Evolutionary conservation across 1,284 basidiomycete genomes (phyloP).

Genomic region (Takashimella tepidaria): DNA sequence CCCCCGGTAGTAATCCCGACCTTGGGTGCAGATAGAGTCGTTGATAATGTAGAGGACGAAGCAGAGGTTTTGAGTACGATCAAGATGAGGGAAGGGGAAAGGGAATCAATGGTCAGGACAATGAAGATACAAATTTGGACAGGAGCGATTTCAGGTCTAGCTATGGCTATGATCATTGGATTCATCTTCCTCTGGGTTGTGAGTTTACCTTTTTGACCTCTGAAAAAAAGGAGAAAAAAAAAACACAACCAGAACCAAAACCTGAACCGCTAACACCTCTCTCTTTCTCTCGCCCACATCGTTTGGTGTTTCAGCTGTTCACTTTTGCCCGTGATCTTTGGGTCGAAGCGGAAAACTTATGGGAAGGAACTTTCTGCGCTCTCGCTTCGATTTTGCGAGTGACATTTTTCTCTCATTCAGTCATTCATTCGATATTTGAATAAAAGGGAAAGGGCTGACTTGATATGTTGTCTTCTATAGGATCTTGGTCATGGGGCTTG

Average conservation of each 20-base stretch:
- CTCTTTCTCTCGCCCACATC: neutral
- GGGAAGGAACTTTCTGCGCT: conserved; percentile 66
- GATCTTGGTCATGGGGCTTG: conserved; percentile 59
- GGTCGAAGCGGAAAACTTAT: conserved; percentile 59
- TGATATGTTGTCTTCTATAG: too few relatives aligned
- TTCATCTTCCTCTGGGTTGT: conserved; percentile 49
- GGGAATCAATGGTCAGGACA: conserved; percentile 2
- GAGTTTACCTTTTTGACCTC: conserved; percentile 16
- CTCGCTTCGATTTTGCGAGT: conserved; percentile 54
- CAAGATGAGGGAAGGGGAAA: neutral
- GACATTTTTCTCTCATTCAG: too few relatives aligned
- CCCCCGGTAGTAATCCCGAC: neutral
- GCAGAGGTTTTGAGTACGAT: neutral
- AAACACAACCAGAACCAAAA: neutral
- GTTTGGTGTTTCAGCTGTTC: conserved; percentile 39
- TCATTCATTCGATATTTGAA: too few relatives aligned
- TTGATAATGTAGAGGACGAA: neutral
- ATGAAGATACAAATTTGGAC: conserved; percentile 60
- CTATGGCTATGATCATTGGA: conserved; percentile 64
- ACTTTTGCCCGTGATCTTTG: conserved; percentile 52
- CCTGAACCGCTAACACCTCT: neutral
- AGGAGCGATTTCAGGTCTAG: conserved; percentile 64
- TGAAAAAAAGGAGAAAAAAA: too few relatives aligned
- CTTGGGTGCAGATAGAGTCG: neutral
- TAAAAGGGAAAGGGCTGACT: too few relatives aligned